A percentile compares a stretch with the other conserved stretches of the same genome.
Evolutionary conservation across 352 stramenopile species (phyloP).

Genomic region (Pythium insidiosum): DNA sequence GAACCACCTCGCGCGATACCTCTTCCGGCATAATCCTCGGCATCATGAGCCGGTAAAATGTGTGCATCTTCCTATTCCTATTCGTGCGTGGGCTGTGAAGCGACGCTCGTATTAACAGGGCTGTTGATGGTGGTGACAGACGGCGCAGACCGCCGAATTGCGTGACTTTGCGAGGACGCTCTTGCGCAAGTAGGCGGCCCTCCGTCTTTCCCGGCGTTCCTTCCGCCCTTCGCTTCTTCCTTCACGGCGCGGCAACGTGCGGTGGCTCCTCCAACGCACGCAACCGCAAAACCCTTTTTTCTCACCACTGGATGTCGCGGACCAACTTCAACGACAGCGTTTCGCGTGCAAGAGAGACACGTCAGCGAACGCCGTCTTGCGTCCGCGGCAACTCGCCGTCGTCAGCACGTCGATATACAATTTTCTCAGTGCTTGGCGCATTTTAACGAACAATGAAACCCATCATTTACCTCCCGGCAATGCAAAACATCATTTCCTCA

Average conservation of each 20-base stretch:
- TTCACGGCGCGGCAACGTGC: slow-evolving; percentile 5
- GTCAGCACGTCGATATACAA: background rate
- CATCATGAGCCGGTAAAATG: slow-evolving; percentile 40
- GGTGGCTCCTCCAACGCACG: background rate
- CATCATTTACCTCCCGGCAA: too few relatives aligned
- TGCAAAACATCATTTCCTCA: background rate
- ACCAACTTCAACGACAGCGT: too few relatives aligned
- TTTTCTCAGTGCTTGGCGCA: background rate
- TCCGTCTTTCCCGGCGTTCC: background rate
- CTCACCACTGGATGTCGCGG: too few relatives aligned
- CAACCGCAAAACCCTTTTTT: too few relatives aligned
- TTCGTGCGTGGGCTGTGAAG: too few relatives aligned
- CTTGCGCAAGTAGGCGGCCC: slow-evolving; percentile 7
- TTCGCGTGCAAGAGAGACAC: background rate
- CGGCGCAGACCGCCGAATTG: slow-evolving; percentile 1
- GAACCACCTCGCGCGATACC: slow-evolving; percentile 56
- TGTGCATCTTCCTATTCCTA: too few relatives aligned
- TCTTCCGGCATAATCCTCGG: slow-evolving; percentile 58
- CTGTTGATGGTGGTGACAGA: too few relatives aligned
- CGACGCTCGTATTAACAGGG: too few relatives aligned
- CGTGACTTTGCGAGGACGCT: slow-evolving; percentile 9
- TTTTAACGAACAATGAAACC: too few relatives aligned
- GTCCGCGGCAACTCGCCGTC: background rate
- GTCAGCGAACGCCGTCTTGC: background rate
- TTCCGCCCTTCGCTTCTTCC: too few relatives aligned